These are phyloP conservation scores for Colletotrichum gloeosporioides DNA, from an alignment of 2,329 filamentous ascomycete species.

Conservation along the genomic window DNA sequence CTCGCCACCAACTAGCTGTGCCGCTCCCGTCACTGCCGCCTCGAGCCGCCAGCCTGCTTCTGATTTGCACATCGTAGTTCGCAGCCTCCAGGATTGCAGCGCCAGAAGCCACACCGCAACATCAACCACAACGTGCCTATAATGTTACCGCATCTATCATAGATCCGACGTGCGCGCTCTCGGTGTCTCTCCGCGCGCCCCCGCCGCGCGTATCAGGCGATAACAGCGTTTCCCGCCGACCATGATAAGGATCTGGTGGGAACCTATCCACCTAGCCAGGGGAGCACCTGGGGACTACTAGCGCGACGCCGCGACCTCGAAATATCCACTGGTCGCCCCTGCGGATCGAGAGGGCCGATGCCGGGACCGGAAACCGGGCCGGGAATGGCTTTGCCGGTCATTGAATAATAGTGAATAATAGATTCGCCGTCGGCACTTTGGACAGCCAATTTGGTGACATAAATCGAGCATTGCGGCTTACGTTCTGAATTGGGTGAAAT, in stretches of 20 bases:
- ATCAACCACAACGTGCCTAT: not conserved
- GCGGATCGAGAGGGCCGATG: not conserved
- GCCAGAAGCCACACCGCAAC: not conserved
- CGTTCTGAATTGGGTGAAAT: not conserved
- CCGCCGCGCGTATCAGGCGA: not conserved
- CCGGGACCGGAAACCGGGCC: constrained; percentile 17
- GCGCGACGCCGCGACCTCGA: not conserved
- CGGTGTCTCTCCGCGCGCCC: not conserved
- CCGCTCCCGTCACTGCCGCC: not conserved
- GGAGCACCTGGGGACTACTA: constrained; percentile 7
- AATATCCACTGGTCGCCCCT: not conserved
- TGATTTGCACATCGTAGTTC: not conserved
- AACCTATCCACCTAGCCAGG: not conserved
- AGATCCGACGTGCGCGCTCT: not conserved
- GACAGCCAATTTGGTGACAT: not conserved
- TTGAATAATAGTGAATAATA: not conserved
- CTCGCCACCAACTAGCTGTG: not conserved
- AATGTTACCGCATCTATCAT: not conserved
- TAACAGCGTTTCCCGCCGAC: not conserved
- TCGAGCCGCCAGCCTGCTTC: not conserved
- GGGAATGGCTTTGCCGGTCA: constrained; percentile 8
- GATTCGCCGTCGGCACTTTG: not conserved
- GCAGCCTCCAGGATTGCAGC: not conserved
- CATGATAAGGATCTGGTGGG: not conserved
- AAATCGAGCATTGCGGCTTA: not conserved